Evolutionary conservation across 2,329 filamentous ascomycete species (phyloP).

Genomic region (Talaromyces sp.): DNA sequence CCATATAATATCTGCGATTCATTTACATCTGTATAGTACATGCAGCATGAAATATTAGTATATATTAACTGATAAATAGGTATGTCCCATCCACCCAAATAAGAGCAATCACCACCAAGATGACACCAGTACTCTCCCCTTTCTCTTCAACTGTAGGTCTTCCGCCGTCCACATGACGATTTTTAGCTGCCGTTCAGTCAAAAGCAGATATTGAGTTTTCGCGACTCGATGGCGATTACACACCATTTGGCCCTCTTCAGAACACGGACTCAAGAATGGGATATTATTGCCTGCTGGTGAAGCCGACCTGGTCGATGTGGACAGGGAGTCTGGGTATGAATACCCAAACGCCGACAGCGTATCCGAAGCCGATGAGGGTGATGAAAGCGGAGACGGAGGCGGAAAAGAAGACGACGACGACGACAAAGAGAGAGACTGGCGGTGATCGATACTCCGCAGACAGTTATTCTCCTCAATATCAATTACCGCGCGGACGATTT

Average conservation of each 20-base stretch:
- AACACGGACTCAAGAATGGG: background rate
- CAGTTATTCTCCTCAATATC: slow-evolving; percentile 9
- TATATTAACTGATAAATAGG: too few relatives aligned
- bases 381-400: background rate
- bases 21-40: background rate
- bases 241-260: slow-evolving; percentile 5
- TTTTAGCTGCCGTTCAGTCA: slow-evolving; percentile 8
- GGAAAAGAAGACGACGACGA: background rate
- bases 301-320: background rate
- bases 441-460: background rate
- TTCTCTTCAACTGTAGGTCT: slow-evolving; percentile 1
- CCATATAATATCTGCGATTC: background rate
- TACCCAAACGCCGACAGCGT: background rate
- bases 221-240: slow-evolving; percentile 8
- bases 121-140: slow-evolving; percentile 4
- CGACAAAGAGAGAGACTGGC: background rate
- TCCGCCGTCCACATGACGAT: slow-evolving; percentile 9
- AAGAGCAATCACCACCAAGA: slow-evolving; percentile 6
- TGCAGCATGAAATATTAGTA: background rate
- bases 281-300: background rate
- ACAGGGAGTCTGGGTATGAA: background rate
- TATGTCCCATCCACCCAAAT: background rate
- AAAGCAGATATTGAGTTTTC: slow-evolving; percentile 2
- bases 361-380: background rate
- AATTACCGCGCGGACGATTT: background rate